Base-by-base conservation (phyloP, 768 basidiomycete species). In the Lactifluus volemus region DNA sequence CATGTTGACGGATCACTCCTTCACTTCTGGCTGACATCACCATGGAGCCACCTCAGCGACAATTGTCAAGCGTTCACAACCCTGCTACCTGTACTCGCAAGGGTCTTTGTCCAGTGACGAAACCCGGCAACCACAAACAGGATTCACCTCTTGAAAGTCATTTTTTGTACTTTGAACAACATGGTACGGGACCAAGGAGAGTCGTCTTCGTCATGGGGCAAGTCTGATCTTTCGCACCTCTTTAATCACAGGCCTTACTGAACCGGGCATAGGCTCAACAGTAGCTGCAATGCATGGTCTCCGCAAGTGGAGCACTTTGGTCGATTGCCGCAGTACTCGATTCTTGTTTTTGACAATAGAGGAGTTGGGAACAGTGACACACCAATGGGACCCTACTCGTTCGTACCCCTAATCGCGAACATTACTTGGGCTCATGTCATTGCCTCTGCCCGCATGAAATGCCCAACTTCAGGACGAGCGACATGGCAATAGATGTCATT, bases 271-370 rank as follows among this genome's bases (percentile, higher is more conserved):
- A 85, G 84, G 3, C 65, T 91, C 63, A 88, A 86, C 69, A 76
- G 78, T 56, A 83, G 75, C 64, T 82, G 78, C 5, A 88, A 84
- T 67, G 77, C 77, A 1, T 90, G 87, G 89, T 68, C 70, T 0
- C 67, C 73, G 0, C 88, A 92, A 69, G 85, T 92, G 3, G 70
- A 78, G 4, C 76, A 86, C 68, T 90, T 92, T 65, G 76, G 78
- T 8, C 71, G 68, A n/a, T 70, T 78, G 15, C 72, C 75, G 12
- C 73, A 81, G 36, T 86, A 85, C 67, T 78, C 82, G 0, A 74
- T 81, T 12, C 75, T 92, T 2, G 87, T 89, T 5, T 91, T 92
- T 68, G 91, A 92, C 71, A 92, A 93, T 70, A 80, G 91, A 39
- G 91, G 91, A 1, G 88, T 88, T 6, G 91, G 91, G 7, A 81